Evolutionary conservation across 176 grass and related monocot genomes (phyloP).

Genomic region (Bromus sterilis): DNA sequence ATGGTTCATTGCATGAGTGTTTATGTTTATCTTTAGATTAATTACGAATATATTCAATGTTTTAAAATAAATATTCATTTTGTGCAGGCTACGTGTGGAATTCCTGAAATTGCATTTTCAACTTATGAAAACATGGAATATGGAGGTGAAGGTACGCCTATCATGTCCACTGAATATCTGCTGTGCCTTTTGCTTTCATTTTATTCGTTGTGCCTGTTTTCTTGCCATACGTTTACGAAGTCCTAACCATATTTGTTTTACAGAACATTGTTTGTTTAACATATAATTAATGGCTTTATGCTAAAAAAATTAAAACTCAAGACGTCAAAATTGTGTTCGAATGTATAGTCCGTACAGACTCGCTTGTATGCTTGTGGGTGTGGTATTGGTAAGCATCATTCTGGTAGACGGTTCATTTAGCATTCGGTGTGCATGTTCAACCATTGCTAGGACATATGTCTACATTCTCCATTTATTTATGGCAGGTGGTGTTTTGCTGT

Average conservation of each 20-base stretch:
- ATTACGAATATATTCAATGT: background rate
- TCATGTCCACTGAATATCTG: conserved; percentile 3
- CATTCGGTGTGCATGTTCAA: background rate
- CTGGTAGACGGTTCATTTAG: background rate
- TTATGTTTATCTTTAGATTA: background rate
- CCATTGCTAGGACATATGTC: background rate
- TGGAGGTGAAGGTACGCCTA: conserved; percentile 72
- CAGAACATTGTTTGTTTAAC: background rate
- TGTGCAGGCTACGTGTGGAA: conserved; percentile 87
- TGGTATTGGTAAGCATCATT: conserved; percentile 2
- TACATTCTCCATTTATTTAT: background rate
- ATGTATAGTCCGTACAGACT: background rate
- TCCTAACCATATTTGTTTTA: background rate
- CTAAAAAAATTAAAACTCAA: background rate
- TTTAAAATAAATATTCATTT: conserved; percentile 5
- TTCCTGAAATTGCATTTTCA: conserved; percentile 85
- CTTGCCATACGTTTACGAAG: background rate
- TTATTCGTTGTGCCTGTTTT: background rate
- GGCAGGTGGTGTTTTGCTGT: background rate
- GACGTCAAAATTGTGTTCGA: conserved; percentile 1
- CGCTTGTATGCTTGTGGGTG: background rate
- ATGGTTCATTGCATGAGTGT: conserved; percentile 7
- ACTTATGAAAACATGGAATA: conserved; percentile 99
- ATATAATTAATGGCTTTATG: background rate
- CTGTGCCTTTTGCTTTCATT: conserved; percentile 16